A percentile compares a stretch with the other conserved stretches of the same genome.
These are phyloP conservation scores for Jatropha podagrica DNA, from an alignment of 441 rosid genomes.

Conservation along the genomic window DNA sequence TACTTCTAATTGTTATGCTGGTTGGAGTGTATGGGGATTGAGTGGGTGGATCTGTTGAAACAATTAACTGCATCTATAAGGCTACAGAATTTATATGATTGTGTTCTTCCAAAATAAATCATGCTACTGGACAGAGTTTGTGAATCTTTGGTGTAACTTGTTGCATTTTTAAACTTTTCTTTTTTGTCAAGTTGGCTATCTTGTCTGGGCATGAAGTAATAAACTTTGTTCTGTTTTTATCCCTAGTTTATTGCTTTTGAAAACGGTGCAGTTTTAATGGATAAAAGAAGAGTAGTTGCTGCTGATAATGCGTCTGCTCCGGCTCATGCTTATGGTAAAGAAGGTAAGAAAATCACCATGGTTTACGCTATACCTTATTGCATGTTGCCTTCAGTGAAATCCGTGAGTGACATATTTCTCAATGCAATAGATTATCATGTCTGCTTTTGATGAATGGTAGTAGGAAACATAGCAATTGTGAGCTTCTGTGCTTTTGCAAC, in stretches of 20 bases:
- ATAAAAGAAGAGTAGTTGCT: constrained; percentile 30
- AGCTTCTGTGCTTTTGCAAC: too few species aligned
- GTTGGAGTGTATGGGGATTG: not conserved
- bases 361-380: not conserved
- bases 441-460: not conserved
- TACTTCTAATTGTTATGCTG: not conserved
- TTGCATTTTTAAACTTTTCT: constrained; percentile 10
- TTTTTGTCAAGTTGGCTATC: not conserved
- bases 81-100: not conserved
- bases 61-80: not conserved
- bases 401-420: not conserved
- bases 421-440: not conserved
- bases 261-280: constrained; percentile 30
- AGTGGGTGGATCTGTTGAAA: not conserved
- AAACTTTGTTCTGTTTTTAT: not conserved
- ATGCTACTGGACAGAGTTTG: not conserved
- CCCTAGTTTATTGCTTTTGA: not conserved
- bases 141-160: not conserved
- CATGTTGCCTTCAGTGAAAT: not conserved
- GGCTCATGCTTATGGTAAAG: constrained; percentile 43
- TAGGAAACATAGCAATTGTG: not conserved
- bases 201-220: not conserved
- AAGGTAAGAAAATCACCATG: constrained; percentile 33
- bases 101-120: not conserved
- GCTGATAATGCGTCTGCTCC: constrained; percentile 41